These are phyloP conservation scores for Umbelopsis sp. DNA, from an alignment of 192 early-diverging fungal species.

Conservation along the genomic window DNA sequence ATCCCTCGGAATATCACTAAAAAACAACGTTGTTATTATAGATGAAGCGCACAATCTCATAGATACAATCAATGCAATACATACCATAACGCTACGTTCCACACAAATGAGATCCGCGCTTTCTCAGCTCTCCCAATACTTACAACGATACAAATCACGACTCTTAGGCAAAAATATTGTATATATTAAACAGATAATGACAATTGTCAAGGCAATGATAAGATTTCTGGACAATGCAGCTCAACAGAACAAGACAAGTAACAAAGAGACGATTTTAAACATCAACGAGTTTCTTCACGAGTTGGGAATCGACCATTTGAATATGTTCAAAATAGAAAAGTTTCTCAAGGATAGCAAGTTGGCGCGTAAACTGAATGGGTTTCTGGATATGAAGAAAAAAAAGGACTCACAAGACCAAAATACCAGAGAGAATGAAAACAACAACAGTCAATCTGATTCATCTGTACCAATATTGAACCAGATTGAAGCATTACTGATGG, in stretches of 20 bases:
- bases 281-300: conserved; percentile 74
- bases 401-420: conserved; percentile 12
- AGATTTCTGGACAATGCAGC: conserved; percentile 24
- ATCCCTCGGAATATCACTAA: conserved; percentile 70
- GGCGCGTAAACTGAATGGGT: conserved; percentile 65
- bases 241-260: neutral
- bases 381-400: conserved; percentile 42
- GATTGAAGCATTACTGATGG: conserved; percentile 58
- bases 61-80: conserved; percentile 71
- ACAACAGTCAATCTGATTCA: conserved; percentile 8
- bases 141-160: conserved; percentile 64
- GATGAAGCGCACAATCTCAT: conserved; percentile 83
- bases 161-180: conserved; percentile 72
- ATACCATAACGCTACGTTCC: conserved; percentile 62
- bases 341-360: conserved; percentile 73
- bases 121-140: conserved; percentile 67
- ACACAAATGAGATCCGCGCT: conserved; percentile 51
- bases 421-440: neutral
- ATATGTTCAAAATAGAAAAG: conserved; percentile 73
- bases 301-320: conserved; percentile 76
- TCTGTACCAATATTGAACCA: conserved; percentile 43
- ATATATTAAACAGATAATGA: conserved; percentile 76
- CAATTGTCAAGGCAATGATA: conserved; percentile 57
- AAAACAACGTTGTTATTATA: conserved; percentile 78
- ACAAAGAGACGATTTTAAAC: conserved; percentile 42